These are phyloP conservation scores for Escovopsis weberi DNA, from an alignment of 2,329 filamentous ascomycete genomes.

Conservation along the genomic window DNA sequence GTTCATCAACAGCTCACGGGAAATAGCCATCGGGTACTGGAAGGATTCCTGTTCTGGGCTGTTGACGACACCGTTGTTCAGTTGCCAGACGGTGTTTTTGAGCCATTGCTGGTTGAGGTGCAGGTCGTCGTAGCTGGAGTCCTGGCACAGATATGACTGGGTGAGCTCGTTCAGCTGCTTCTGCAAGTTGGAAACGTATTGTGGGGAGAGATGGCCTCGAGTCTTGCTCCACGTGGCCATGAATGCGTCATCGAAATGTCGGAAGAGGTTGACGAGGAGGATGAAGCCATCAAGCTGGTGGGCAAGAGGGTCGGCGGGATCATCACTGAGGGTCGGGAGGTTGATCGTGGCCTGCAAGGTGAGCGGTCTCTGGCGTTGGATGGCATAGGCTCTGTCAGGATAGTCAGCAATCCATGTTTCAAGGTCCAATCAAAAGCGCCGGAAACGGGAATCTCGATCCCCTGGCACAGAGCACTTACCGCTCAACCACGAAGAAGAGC, in stretches of 20 bases:
- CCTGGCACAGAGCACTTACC: constrained; percentile 26
- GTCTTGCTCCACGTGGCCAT: constrained; percentile 54
- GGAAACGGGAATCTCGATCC: neutral
- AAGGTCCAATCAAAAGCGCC: neutral
- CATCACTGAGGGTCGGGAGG: constrained; percentile 46
- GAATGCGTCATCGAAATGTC: constrained; percentile 50
- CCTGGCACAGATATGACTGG: constrained; percentile 35
- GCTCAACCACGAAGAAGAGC: constrained; percentile 57
- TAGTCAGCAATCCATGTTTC: neutral
- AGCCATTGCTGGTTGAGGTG: constrained; percentile 50
- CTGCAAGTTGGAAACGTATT: constrained; percentile 43
- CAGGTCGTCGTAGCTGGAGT: constrained; percentile 40
- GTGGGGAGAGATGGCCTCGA: constrained; percentile 38
- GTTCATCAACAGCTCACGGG: constrained; percentile 45
- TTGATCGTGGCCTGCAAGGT: constrained; percentile 56
- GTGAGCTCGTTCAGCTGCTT: constrained; percentile 45
- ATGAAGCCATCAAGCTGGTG: constrained; percentile 42
- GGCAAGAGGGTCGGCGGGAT: constrained; percentile 39
- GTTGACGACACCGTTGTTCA: constrained; percentile 37
- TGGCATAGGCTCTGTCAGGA: constrained; percentile 44
- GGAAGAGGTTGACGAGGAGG: constrained; percentile 47
- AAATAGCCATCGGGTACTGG: constrained; percentile 47
- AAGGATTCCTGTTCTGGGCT: constrained; percentile 38
- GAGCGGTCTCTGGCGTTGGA: constrained; percentile 55
- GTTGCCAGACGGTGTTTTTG: constrained; percentile 48